These are phyloP conservation scores for Pyrenula massariospora DNA, from an alignment of 495 filamentous ascomycete genomes.

Conservation along the genomic window DNA sequence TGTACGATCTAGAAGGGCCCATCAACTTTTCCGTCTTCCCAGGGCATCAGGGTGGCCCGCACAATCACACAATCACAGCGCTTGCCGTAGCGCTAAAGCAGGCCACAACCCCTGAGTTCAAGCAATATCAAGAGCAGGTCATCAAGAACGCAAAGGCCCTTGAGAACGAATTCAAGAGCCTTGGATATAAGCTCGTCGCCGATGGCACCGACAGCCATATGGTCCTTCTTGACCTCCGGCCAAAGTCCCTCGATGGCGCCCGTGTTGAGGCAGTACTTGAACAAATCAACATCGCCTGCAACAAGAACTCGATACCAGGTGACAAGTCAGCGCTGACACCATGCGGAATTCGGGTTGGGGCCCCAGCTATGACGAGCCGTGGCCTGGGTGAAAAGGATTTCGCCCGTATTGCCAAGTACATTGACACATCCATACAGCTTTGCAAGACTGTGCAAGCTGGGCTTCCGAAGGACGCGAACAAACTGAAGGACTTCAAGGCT, in stretches of 20 bases:
- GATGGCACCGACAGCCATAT: constrained; percentile 98
- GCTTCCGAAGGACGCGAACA: constrained; percentile 94
- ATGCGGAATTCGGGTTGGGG: constrained; percentile 87
- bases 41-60: constrained; percentile 96
- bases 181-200: constrained; percentile 86
- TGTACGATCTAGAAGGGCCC: constrained; percentile 88
- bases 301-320: constrained; percentile 97
- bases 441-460: constrained; percentile 72
- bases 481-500: constrained; percentile 97
- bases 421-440: constrained; percentile 70
- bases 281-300: constrained; percentile 96
- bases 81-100: constrained; percentile 95
- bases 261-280: constrained; percentile 95
- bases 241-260: constrained; percentile 74
- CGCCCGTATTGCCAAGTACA: constrained; percentile 78
- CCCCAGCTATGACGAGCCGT: constrained; percentile 92
- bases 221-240: constrained; percentile 84
- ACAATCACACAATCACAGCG: constrained; percentile 99
- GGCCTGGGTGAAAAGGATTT: constrained; percentile 92
- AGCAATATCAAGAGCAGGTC: constrained; percentile 88
- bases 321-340: constrained; percentile 97
- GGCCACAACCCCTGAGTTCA: constrained; percentile 86
- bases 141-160: constrained; percentile 86
- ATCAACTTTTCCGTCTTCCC: constrained; percentile 99
- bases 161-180: constrained; percentile 61